These are phyloP conservation scores for Trametes maxima DNA, from an alignment of 768 basidiomycete genomes.

Conservation along the genomic window DNA sequence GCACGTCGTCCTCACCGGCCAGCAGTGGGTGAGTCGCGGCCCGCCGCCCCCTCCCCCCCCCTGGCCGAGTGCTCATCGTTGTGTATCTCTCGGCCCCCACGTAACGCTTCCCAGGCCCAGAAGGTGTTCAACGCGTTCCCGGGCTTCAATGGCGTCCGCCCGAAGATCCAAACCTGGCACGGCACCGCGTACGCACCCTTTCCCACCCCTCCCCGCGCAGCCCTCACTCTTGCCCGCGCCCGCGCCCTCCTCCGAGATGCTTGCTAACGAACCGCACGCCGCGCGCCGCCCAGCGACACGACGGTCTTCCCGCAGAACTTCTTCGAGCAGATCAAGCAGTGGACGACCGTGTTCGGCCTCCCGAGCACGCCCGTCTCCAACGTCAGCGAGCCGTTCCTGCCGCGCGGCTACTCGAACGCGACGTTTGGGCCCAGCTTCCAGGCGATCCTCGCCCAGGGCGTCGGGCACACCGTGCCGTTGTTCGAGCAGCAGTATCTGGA, in stretches of 20 bases:
- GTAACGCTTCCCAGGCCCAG: conserved; percentile 38
- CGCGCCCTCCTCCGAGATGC: no score
- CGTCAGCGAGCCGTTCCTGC: conserved; percentile 42
- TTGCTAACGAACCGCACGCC: neutral
- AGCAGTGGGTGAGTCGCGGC: conserved; percentile 41
- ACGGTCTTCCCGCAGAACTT: conserved; percentile 54
- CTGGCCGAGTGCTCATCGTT: neutral
- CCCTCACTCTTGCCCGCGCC: no score
- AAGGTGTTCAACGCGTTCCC: conserved; percentile 50
- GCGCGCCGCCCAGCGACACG: conserved; percentile 46
- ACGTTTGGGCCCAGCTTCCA: conserved; percentile 53
- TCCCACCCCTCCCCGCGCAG: neutral
- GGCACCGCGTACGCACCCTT: conserved; percentile 42
- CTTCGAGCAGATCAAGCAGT: conserved; percentile 54
- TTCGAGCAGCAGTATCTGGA: conserved; percentile 48
- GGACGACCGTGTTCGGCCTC: conserved; percentile 57
- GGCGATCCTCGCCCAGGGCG: conserved; percentile 49
- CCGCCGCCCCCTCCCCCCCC: no score
- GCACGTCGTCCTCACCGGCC: conserved; percentile 43
- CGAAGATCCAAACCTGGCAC: conserved; percentile 58
- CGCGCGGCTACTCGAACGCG: conserved; percentile 49
- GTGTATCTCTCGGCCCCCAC: neutral
- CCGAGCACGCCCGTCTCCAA: conserved; percentile 41
- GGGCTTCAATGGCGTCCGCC: conserved; percentile 52
- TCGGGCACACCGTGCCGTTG: conserved; percentile 55